These are phyloP conservation scores for Bombardia bombarda DNA, from an alignment of 495 filamentous ascomycete species.

Conservation along the genomic window DNA sequence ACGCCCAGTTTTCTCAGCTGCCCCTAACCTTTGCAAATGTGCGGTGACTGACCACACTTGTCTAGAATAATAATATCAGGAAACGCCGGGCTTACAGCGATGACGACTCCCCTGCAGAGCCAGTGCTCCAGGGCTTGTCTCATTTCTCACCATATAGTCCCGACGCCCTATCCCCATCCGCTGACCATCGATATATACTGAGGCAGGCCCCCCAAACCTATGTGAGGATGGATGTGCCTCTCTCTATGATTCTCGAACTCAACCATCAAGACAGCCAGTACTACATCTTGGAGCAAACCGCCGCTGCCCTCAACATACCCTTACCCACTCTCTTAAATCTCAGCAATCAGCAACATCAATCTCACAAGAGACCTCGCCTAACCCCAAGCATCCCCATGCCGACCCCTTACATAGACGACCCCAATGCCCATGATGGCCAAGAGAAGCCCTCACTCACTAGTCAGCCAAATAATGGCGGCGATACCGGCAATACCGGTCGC, in stretches of 20 bases:
- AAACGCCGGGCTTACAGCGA: conserved; percentile 38
- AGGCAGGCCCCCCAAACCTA: conserved; percentile 22
- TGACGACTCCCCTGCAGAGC: conserved; percentile 29
- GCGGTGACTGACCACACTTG: conserved; percentile 39
- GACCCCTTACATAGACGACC: conserved; percentile 10
- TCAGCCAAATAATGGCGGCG: conserved; percentile 13
- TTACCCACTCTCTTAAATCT: conserved; percentile 9
- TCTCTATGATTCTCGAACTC: conserved; percentile 20
- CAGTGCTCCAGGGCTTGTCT: conserved; percentile 27
- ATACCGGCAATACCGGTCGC: conserved; percentile 11
- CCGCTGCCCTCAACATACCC: conserved; percentile 15
- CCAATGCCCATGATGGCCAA: conserved; percentile 16
- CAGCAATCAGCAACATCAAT: conserved; percentile 9
- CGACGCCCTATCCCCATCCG: conserved; percentile 22
- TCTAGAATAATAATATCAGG: conserved; percentile 42
- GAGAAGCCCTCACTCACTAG: conserved; percentile 30
- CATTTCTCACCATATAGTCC: conserved; percentile 21
- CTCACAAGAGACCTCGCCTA: conserved; percentile 30
- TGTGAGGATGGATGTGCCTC: conserved; percentile 17
- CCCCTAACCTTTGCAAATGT: conserved; percentile 17
- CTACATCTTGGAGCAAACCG: conserved; percentile 30
- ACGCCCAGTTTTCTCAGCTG: conserved; percentile 13
- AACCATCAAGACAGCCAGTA: conserved; percentile 23
- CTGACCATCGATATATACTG: conserved; percentile 32
- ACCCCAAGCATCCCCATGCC: conserved; percentile 23